phyloP scores from a whole-genome alignment of 2,329 filamentous ascomycete species.

The Laburnicola sp. region DNA sequence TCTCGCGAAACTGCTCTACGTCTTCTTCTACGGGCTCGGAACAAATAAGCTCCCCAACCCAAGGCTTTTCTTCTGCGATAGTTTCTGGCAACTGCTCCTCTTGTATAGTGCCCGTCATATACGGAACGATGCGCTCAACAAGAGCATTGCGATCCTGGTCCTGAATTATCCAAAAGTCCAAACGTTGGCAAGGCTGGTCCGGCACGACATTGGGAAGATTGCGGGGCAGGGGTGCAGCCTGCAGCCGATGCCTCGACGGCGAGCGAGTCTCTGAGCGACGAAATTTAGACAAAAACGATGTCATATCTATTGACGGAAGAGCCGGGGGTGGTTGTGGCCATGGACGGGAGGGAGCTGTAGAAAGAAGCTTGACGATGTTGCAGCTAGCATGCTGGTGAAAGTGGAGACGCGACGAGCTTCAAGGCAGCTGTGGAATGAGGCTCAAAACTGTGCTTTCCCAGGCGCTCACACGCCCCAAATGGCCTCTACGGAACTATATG shows the following conservation, averaged over 20 bases:
- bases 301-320: conserved; percentile 2
- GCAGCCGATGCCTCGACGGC: not conserved
- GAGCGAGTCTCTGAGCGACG: conserved; percentile 1
- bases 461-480: too few relatives aligned
- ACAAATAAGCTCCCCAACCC: conserved; percentile 3
- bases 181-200: not conserved
- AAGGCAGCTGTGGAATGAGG: not conserved
- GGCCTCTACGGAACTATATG: not conserved
- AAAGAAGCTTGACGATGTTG: not conserved
- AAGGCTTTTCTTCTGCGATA: not conserved
- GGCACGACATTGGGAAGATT: not conserved
- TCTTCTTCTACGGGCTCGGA: not conserved
- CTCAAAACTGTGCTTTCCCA: not conserved
- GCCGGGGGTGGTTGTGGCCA: too few relatives aligned
- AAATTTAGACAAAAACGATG: conserved; percentile 2
- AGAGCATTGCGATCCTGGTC: not conserved
- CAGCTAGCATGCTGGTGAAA: conserved; percentile 5
- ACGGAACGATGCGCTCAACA: not conserved
- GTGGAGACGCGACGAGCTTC: not conserved
- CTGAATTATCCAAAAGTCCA: conserved; percentile 7
- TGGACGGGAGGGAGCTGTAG: not conserved
- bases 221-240: not conserved
- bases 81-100: not conserved
- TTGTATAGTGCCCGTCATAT: not conserved
- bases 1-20: not conserved